Evolutionary conservation across 2,329 filamentous ascomycete genomes (phyloP).

Genomic region (Botrytis fragariae): DNA sequence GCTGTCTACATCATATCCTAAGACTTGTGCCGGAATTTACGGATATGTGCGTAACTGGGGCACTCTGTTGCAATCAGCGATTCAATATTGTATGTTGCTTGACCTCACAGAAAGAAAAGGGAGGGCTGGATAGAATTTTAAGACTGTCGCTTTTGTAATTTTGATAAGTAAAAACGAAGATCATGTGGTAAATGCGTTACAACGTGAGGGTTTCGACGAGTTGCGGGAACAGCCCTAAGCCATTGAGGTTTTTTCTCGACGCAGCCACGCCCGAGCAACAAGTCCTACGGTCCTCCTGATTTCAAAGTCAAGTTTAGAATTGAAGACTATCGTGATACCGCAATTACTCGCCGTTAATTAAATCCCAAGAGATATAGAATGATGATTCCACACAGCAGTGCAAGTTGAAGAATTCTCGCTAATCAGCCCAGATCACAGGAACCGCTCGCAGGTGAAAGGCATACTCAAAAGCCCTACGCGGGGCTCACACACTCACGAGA

Average conservation of each 20-base stretch:
- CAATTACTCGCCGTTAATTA: not conserved
- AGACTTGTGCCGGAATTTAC: not conserved
- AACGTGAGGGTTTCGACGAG: no score
- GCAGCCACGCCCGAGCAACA: not conserved
- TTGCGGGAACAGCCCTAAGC: no score
- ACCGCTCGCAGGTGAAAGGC: not conserved
- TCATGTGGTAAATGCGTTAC: no score
- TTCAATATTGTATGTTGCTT: no score
- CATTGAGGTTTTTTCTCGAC: no score
- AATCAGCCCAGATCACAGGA: not conserved
- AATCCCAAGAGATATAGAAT: not conserved
- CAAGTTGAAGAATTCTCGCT: not conserved
- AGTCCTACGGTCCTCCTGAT: not conserved
- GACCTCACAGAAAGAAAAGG: no score
- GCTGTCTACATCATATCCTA: not conserved
- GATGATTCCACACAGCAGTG: not conserved
- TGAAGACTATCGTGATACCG: not conserved
- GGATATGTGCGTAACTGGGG: not conserved
- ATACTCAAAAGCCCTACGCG: not conserved
- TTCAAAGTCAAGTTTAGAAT: not conserved
- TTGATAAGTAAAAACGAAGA: no score
- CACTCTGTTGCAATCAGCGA: not conserved
- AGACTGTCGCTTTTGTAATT: no score
- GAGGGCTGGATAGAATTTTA: no score
- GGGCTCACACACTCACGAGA: not conserved